Evolutionary conservation across 176 grass and related monocot species (phyloP), one percentile per base, ranked within the genome.

Genomic region (Eragrostis curvula): DNA sequence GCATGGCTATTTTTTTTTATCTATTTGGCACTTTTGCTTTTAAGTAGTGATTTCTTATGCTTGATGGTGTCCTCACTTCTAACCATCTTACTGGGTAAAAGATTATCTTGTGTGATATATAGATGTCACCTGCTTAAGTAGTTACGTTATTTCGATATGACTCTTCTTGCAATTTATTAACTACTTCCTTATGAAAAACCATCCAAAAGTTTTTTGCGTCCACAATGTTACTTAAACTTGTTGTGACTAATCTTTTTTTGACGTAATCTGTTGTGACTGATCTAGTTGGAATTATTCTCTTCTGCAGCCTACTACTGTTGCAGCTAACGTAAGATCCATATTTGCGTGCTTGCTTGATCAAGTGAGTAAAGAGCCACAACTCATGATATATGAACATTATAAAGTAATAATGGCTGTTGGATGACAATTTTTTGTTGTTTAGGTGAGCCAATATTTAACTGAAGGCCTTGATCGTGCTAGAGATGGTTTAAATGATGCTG

Each of bases 381-480:
- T 30, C 12, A 55, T 32, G 73, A 30, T 65, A 79, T 73, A 21
- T 73, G 45, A 18, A 71, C 58, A 28, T 7, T 79, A 67, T 21
- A 66, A 70, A 52, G 52, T 71, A 47, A 36, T 36, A 36, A 84
- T 81, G 70, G 30, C 66, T 73, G 20, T 59, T 46, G 82, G 61
- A 71, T 84, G 65, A 75, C 23, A 71, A 66, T 12, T 57, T 62
- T 86, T 46, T 61, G 64, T 86, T 74, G 72, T 84, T 84, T 77
- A 99, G 96, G 82, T 96, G 44, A 99, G 96, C 69, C 91, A 88
- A 87, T 99, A 99, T 87, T 88, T 99, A 85, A 99, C 96, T 55
- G 91, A 94, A 87, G 96, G 96, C 14, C 93, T 99, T 74, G 96
- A 93, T 70, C 78, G 89, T 75, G 93, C 96, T 59, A 93, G 89